Evolutionary conservation across 1,284 basidiomycete species (phyloP).

Genomic region (Melampsora americana): DNA sequence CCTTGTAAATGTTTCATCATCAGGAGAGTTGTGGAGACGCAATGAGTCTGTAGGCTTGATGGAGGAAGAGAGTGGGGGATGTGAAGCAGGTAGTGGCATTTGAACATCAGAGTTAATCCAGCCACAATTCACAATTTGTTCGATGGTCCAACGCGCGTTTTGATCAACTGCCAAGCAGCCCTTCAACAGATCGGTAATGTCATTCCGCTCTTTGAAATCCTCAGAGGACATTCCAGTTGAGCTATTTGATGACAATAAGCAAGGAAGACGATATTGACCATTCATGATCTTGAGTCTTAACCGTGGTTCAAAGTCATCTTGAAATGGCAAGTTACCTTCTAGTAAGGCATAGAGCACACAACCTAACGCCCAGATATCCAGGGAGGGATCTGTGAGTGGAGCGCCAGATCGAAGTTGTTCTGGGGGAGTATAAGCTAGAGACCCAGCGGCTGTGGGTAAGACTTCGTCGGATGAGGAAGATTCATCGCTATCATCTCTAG

Average conservation of each 20-base stretch:
- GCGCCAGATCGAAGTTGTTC: conserved; percentile 63
- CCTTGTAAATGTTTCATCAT: not conserved
- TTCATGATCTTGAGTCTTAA: conserved; percentile 84
- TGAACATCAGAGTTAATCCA: conserved; percentile 13
- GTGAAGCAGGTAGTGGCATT: not conserved
- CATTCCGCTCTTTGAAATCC: conserved; percentile 10
- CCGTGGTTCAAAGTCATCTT: conserved; percentile 80
- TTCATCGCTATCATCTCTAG: conserved; percentile 7
- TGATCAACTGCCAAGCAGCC: conserved; percentile 21
- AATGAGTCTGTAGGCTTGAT: not conserved
- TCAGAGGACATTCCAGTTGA: not conserved
- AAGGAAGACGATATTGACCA: conserved; percentile 62
- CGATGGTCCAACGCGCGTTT: conserved; percentile 25
- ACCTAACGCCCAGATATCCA: conserved; percentile 87
- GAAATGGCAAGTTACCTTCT: conserved; percentile 74
- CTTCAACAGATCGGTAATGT: conserved; percentile 25
- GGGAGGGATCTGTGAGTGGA: conserved; percentile 59
- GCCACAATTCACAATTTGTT: conserved; percentile 6
- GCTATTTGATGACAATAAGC: not conserved
- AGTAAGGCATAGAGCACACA: conserved; percentile 78
- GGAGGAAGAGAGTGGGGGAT: not conserved
- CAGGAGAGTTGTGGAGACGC: not conserved
- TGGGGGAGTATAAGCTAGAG: conserved; percentile 82
- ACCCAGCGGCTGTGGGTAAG: conserved; percentile 68
- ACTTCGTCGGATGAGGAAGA: conserved; percentile 51